Percentiles rank a stretch among this genome's conserved stretches.
Conservation (phyloP, 352 stramenopile species). For the Globisporangium nodosum region DNA sequence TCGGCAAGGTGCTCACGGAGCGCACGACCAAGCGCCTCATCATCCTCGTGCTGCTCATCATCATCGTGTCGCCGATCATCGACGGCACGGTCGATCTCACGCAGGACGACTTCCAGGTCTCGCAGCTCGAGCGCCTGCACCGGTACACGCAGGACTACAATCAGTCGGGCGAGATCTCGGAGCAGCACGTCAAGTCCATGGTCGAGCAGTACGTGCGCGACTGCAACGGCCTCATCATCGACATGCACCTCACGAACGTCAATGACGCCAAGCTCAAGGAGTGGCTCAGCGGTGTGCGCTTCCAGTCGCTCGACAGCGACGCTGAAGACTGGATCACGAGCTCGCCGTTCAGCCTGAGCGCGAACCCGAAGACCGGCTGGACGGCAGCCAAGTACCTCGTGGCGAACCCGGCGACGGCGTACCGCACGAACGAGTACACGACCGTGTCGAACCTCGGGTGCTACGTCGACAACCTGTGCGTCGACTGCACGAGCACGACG, state of each 20-base stretch:
- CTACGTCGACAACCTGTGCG: conserved; percentile 56
- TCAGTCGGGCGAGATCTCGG: conserved; percentile 38
- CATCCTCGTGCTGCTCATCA: conserved; percentile 85
- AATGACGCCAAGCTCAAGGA: conserved; percentile 26
- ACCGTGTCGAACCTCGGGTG: conserved; percentile 63
- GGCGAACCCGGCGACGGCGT: conserved; percentile 25
- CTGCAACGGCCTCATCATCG: conserved; percentile 59
- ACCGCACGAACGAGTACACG: conserved; percentile 55
- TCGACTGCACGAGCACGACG: conserved; percentile 32
- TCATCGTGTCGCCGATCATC: conserved; percentile 82
- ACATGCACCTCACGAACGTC: conserved; percentile 54
- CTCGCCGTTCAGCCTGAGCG: conserved; percentile 27
- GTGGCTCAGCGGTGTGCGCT: conserved; percentile 59
- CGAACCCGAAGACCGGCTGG: conserved; percentile 77
- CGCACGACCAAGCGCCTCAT: conserved; percentile 92
- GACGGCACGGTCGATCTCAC: conserved; percentile 65
- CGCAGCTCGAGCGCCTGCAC: conserved; percentile 75
- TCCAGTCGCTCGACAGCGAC: conserved; percentile 45
- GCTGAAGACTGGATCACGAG: conserved; percentile 33
- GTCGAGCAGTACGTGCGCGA: conserved; percentile 74
- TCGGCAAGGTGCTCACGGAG: conserved; percentile 93
- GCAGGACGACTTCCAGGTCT: conserved; percentile 71
- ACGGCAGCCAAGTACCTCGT: conserved; percentile 41
- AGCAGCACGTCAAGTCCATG: conserved; percentile 38
- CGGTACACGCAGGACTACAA: conserved; percentile 84